Conservation (phyloP, 768 basidiomycete species). For the Gelatoporia subvermispora region DNA sequence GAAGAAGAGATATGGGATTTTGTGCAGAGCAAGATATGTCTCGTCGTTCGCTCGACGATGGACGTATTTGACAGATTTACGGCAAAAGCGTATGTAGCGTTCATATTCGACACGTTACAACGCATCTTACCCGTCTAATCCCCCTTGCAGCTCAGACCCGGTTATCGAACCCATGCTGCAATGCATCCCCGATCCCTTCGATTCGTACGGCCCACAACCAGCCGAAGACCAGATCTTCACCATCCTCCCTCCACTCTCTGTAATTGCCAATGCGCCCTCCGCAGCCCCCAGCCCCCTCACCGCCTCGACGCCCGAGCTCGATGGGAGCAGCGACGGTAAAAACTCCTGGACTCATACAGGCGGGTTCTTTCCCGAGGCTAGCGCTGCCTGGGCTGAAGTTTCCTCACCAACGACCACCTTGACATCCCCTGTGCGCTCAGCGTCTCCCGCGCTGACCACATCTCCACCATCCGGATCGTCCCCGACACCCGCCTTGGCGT, state of each 20-base stretch:
- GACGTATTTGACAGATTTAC: conserved; percentile 88
- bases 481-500: conserved; percentile 1
- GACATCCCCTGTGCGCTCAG: conserved; percentile 33
- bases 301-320: conserved; percentile 34
- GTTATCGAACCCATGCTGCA: conserved; percentile 88
- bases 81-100: conserved; percentile 68
- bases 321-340: conserved; percentile 21
- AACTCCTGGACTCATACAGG: conserved; percentile 46
- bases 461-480: conserved; percentile 5
- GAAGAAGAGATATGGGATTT: conserved; percentile 96
- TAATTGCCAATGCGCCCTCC: conserved; percentile 62
- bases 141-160: conserved; percentile 64
- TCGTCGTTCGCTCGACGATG: conserved; percentile 85
- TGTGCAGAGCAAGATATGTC: conserved; percentile 82
- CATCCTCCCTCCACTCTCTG: conserved; percentile 81
- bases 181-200: conserved; percentile 88
- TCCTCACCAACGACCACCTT: conserved; percentile 12
- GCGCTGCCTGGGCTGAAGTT: conserved; percentile 26
- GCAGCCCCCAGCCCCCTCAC: conserved; percentile 58
- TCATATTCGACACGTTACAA: conserved; percentile 8
- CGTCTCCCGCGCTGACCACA: conserved; percentile 29
- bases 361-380: conserved; percentile 40
- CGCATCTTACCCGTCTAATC: conserved; percentile 7
- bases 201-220: conserved; percentile 84
- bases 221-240: conserved; percentile 90